Base-by-base conservation (phyloP, 257 asterid genomes). In the Salvia hispanica region DNA sequence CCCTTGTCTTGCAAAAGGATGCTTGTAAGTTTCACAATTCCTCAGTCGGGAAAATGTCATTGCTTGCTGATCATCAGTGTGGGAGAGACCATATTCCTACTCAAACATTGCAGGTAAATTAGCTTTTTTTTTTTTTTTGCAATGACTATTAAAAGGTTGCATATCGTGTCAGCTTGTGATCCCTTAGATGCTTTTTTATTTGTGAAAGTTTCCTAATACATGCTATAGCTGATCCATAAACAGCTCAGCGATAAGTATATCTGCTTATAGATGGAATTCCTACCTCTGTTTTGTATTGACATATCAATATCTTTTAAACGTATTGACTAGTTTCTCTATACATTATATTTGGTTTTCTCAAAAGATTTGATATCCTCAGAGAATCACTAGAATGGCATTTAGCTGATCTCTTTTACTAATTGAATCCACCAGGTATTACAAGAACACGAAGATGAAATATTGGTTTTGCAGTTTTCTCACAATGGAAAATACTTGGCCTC, bases 401-500 rank as follows among this genome's bases (percentile, higher is more conserved):
- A 9, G 59, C 66, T 76, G 56, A 73, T 67, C 62, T 51, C 47
- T 69, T 28, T 14, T 48, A 57, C 52, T 73, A 56, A 79, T 62
- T 39, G 73, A 28, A 75, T 70, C 65, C 61, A 59, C 77, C 87
- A 90, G 95, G 79, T 86, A 79, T 68, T 88, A 62, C 71, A 67
- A 54, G 95, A 80, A 54, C 97, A 90, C 77, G 63, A 55, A 12
- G 86, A 78, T 72, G 96, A 90, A 79, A 84, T 90, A 68, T 88
- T 95, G 97, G 80, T 80, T 79, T 77, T 90, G 87, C 90, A 88
- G 69, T 90, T 90, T 77, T 86, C 97, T 69, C 87, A 88, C 68
- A 77, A 76, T 67, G 97, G 97, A 60, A 84, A 83, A 80, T 90
- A 84, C 76, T 77, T 90, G 78, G 97, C 95, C 40, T 90, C 95